Base-by-base conservation (phyloP, 768 basidiomycete genomes). In the Pholiota conissans region DNA sequence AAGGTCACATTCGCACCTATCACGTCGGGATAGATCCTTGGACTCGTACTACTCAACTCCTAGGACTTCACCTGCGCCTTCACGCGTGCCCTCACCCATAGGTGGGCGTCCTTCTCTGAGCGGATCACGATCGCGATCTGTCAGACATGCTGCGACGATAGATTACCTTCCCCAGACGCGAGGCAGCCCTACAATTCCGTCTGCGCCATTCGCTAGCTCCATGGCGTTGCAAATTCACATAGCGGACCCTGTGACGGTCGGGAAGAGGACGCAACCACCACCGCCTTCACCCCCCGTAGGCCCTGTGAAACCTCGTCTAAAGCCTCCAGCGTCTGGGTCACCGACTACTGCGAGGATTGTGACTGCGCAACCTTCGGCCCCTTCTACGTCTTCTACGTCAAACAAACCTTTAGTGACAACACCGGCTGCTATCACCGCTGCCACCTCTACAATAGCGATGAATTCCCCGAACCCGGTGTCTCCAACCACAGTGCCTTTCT, bases 1-100 rank as follows among this genome's bases (percentile, higher is more conserved):
- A 22, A 29, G 56, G 22, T 57, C 56, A 4, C 49, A 52, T 16
- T 57, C 56, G 37, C 56, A 42, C 24, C 24, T 39, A 22, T 49
- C 56, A 9, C 49, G 50, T 27, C 56, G 56, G 2, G 56, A 57
- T 29, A 49, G 49, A 24, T 57, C 56, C 18, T 3, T 64, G n/a
- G 68, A 69, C 26, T 60, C 65, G 5, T 60, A 59, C 34, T 54
- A 60, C 32, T 40, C 59, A 45, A 48, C 32, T 24, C 48, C 29
- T 39, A 35, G 45, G 52, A 56, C 20, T 20, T 48, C 57, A 14
- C 54, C 39, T 28, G 47, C 32, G 22, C 27, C n/a, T 10, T 54
- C 53, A 8, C 53, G 53, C 6, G 29, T 46, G 40, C 40, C 53
- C 22, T 54, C 53, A 13, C 53, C 53, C 3, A 42, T 45, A 34